Base-by-base conservation (phyloP, 306 rosid genomes). In the Lathyrus oleraceus region DNA sequence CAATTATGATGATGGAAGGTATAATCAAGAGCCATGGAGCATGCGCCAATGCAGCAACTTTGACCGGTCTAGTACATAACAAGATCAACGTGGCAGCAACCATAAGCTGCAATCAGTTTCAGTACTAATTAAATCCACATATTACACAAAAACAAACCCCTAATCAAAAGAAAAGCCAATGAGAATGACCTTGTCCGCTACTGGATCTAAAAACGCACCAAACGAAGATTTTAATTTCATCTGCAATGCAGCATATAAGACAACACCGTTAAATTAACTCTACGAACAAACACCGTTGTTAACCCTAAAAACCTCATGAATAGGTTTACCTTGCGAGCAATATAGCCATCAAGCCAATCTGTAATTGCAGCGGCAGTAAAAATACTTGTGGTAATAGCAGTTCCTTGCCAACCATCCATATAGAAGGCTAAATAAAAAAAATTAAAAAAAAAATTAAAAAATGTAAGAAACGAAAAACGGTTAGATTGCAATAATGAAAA, bases 341-440 rank as follows among this genome's bases (percentile, higher is more conserved):
- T 74, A 80, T 88, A 93, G 16, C 98, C 98, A 79, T 93, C 98
- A 30, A 93, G 98, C 98, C 98, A 93, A 83, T 93, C 98, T 16
- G 98, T 93, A 81, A 90, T 62, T 23, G 98, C 96, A 28, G 98
- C 98, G 15, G 79, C 82, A 0, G 90, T 81, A 73, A 93, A 93
- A 65, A 93, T 86, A 81, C 85, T 78, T 9, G 98, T 93, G 12
- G 97, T 87, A 36, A 90, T 85, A 47, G 86, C 86, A 8, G 92
- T 83, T 75, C 97, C 98, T 86, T 88, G 88, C 88, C 91, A 79
- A 67, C 85, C 87, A 74, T 93, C 94, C 72, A 85, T 70, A 27
- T 85, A 90, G 76, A 93, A 93, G 21, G 98, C 97, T 93, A 76
- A 60, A 16, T 10, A 39, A 23, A 66, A 5, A 54, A 23, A 39